A percentile compares a stretch with the other conserved stretches of the same genome.
Conservation (phyloP, 2,329 filamentous ascomycete genomes). For the Sporothrix dimorphospora region DNA sequence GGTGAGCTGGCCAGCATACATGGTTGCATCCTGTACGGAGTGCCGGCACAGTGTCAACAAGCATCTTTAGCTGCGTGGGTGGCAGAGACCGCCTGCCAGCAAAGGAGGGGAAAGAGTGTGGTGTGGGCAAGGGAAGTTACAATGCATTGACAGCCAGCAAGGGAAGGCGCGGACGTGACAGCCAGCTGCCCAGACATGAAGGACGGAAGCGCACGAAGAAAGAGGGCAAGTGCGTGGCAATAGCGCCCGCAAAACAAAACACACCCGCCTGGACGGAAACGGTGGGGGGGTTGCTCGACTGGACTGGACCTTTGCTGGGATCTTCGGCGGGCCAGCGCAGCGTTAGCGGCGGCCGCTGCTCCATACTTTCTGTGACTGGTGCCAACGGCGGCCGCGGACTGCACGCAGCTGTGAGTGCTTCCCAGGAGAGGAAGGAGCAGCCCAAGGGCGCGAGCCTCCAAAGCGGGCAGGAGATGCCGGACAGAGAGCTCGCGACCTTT, state of each 20-base stretch:
- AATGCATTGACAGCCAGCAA: background rate
- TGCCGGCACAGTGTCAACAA: conserved; percentile 2
- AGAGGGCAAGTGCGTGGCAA: background rate
- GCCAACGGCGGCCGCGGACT: conserved; percentile 12
- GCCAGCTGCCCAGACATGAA: background rate
- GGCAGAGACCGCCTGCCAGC: background rate
- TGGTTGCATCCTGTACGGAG: conserved; percentile 10
- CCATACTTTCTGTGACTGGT: background rate
- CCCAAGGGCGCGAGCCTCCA: background rate
- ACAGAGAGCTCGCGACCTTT: background rate
- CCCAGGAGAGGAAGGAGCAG: conserved; percentile 24
- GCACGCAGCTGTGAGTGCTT: conserved; percentile 5
- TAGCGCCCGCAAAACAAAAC: background rate
- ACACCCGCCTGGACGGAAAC: background rate
- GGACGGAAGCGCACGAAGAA: background rate
- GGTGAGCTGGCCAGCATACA: conserved; percentile 14
- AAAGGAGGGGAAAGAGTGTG: background rate
- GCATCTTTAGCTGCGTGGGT: background rate
- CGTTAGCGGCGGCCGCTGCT: conserved; percentile 18
- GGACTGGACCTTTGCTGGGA: background rate
- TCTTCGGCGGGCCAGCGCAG: conserved; percentile 12
- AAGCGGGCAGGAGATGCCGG: conserved; percentile 9
- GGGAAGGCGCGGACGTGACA: conserved; percentile 8
- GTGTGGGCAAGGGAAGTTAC: conserved; percentile 1
- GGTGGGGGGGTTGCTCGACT: conserved; percentile 3